Evolutionary conservation across 1,139 yeast species (phyloP).

Genomic region (Blastobotrys aristatus): DNA sequence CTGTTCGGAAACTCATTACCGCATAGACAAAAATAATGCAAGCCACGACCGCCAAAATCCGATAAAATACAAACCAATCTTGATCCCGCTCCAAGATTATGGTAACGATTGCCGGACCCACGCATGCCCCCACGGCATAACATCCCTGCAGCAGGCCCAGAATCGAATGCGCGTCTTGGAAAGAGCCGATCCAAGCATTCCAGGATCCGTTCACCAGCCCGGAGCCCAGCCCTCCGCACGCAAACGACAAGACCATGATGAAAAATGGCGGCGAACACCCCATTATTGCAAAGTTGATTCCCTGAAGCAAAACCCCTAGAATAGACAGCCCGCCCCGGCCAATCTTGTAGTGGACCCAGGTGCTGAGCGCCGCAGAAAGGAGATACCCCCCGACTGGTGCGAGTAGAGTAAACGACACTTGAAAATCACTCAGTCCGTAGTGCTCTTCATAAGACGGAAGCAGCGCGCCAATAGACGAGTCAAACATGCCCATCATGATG

Average conservation of each 20-base stretch:
- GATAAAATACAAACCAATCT: conserved; percentile 50
- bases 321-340: conserved; percentile 41
- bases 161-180: conserved; percentile 45
- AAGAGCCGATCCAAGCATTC: conserved; percentile 50
- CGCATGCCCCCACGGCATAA: conserved; percentile 58
- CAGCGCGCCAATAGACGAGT: conserved; percentile 47
- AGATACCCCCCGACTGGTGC: conserved; percentile 33
- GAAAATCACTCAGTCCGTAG: conserved; percentile 20
- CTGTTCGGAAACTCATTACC: conserved; percentile 14
- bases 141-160: conserved; percentile 52
- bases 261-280: conserved; percentile 36
- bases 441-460: conserved; percentile 42
- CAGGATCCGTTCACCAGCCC: conserved; percentile 52
- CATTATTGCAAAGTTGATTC: conserved; percentile 39
- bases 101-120: conserved; percentile 54
- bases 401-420: conserved; percentile 22
- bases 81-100: conserved; percentile 43
- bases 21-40: conserved; percentile 10
- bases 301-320: conserved; percentile 36
- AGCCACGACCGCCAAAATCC: conserved; percentile 36
- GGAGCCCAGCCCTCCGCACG: conserved; percentile 54
- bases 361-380: conserved; percentile 32
- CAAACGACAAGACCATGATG: conserved; percentile 45
- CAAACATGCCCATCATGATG: conserved; percentile 37
- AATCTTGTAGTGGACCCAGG: conserved; percentile 36